These are phyloP conservation scores for Ceratopteris richardii DNA, from an alignment of 75 land plant species.

Conservation along the genomic window DNA sequence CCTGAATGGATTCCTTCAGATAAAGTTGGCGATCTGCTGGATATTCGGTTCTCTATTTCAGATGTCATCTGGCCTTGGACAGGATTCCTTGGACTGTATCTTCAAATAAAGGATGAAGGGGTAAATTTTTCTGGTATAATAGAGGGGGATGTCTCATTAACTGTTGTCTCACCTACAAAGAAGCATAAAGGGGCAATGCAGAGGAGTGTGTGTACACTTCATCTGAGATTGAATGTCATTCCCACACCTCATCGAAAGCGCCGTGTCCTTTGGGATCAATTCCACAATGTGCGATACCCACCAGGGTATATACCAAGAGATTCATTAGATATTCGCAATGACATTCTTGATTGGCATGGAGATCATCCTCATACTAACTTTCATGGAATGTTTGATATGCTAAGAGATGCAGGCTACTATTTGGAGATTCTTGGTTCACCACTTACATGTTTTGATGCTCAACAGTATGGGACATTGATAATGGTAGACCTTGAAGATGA, in stretches of 20 bases:
- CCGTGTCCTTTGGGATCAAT: conserved; percentile 93
- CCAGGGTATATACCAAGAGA: conserved; percentile 99
- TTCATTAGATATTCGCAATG: conserved; percentile 92
- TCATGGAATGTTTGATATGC: conserved; percentile 87
- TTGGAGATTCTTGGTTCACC: conserved; percentile 96
- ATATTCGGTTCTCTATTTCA: conserved; percentile 70
- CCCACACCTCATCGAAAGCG: conserved; percentile 77
- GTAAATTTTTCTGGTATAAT: conserved; percentile 62
- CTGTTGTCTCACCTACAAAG: conserved; percentile 62
- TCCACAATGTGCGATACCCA: conserved; percentile 89
- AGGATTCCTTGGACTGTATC: conserved; percentile 76
- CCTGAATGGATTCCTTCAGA: conserved; percentile 73
- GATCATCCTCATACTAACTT: conserved; percentile 96
- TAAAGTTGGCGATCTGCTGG: conserved; percentile 65
- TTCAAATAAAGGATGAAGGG: conserved; percentile 87
- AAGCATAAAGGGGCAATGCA: conserved; percentile 38
- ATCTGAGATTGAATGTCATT: conserved; percentile 67
- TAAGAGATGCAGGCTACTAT: conserved; percentile 89
- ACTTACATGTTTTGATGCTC: conserved; percentile 94
- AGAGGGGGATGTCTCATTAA: conserved; percentile 82
- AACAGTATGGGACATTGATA: conserved; percentile 78
- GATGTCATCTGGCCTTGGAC: conserved; percentile 99
- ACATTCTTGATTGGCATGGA: conserved; percentile 99
- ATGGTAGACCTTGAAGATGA: conserved; percentile 98
- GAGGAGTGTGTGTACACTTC: conserved; percentile 60